These are phyloP conservation scores for Tricholoma matsutake DNA, from an alignment of 768 basidiomycete genomes.

Conservation along the genomic window DNA sequence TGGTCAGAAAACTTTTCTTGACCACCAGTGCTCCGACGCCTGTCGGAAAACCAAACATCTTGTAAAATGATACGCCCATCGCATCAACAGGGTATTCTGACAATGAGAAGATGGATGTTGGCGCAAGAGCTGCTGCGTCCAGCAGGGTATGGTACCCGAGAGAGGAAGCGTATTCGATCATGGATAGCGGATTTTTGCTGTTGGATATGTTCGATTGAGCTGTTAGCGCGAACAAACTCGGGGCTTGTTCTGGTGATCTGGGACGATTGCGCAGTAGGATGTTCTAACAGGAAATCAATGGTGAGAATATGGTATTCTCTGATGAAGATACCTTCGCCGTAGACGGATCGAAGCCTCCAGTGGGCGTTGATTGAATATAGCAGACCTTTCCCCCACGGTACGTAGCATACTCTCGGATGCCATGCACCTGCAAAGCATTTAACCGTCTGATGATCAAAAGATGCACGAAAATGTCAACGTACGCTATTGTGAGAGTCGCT, in stretches of 20 bases:
- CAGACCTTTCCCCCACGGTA: conserved; percentile 51
- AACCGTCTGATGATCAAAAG: background rate
- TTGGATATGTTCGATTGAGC: conserved; percentile 84
- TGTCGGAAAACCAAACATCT: conserved; percentile 88
- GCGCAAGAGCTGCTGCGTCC: conserved; percentile 79
- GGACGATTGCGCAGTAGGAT: conserved; percentile 52
- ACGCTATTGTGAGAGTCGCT: conserved; percentile 84
- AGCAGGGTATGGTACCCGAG: conserved; percentile 74
- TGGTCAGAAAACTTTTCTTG: conserved; percentile 61
- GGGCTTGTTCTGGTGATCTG: conserved; percentile 37
- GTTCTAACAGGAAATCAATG: conserved; percentile 40
- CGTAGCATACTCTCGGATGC: conserved; percentile 70
- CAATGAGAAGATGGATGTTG: conserved; percentile 67
- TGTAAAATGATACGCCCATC: conserved; percentile 83
- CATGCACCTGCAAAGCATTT: conserved; percentile 44
- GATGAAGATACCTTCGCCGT: conserved; percentile 52
- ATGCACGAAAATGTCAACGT: conserved; percentile 13
- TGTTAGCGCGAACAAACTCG: conserved; percentile 71
- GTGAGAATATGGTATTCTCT: conserved; percentile 9
- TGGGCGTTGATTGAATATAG: conserved; percentile 62
- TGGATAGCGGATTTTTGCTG: conserved; percentile 63
- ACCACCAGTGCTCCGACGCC: conserved; percentile 80
- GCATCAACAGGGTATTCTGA: conserved; percentile 71
- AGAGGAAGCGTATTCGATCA: conserved; percentile 59
- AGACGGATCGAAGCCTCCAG: conserved; percentile 60